These are phyloP conservation scores for Monosporozyma siamensis DNA, from an alignment of 805 yeast species.

Conservation along the genomic window DNA sequence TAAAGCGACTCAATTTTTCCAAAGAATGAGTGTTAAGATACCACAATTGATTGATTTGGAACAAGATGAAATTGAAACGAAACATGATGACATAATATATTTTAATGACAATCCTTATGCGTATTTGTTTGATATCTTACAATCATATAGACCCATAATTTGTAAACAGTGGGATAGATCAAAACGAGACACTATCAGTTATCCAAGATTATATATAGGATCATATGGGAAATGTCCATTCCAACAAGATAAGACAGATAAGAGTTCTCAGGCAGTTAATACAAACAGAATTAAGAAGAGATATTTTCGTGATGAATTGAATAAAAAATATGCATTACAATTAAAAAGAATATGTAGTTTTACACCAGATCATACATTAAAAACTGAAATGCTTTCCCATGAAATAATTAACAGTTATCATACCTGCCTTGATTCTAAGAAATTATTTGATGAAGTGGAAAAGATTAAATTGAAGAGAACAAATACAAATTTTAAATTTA, in stretches of 20 bases:
- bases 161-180: slow-evolving; percentile 61
- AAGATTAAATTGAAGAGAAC: slow-evolving; percentile 5
- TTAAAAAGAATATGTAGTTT: slow-evolving; percentile 24
- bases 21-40: slow-evolving; percentile 41
- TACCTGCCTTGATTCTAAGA: slow-evolving; percentile 4
- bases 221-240: slow-evolving; percentile 67
- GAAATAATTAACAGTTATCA: background rate
- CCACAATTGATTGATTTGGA: slow-evolving; percentile 7
- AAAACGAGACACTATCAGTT: slow-evolving; percentile 29
- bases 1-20: slow-evolving; percentile 68
- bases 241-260: slow-evolving; percentile 26
- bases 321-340: slow-evolving; percentile 26
- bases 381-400: slow-evolving; percentile 11
- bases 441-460: slow-evolving; percentile 1
- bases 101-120: slow-evolving; percentile 37
- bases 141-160: slow-evolving; percentile 67
- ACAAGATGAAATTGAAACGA: background rate
- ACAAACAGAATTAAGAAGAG: slow-evolving; percentile 21
- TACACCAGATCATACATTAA: slow-evolving; percentile 20
- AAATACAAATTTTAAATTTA: slow-evolving; percentile 5
- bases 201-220: slow-evolving; percentile 21
- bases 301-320: slow-evolving; percentile 25
- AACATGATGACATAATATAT: slow-evolving; percentile 2
- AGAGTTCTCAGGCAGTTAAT: background rate
- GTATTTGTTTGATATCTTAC: slow-evolving; percentile 68